Evolutionary conservation across 768 basidiomycete species (phyloP).

Genomic region (Solioccasus polychromus): DNA sequence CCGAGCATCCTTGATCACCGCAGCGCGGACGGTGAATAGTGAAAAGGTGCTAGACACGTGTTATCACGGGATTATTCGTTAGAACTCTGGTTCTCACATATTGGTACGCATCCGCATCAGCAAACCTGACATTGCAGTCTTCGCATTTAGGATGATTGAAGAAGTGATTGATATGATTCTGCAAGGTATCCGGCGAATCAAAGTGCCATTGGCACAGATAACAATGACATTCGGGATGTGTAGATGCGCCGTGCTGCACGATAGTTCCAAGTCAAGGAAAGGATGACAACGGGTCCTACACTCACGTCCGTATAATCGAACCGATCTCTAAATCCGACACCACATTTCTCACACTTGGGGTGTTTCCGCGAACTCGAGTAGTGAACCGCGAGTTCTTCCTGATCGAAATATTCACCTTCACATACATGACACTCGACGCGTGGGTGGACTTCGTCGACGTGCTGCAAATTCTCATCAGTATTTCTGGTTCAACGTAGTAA

Average conservation of each 20-base stretch:
- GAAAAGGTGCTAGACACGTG: constrained; percentile 26
- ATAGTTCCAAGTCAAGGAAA: constrained; percentile 11
- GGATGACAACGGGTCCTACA: neutral
- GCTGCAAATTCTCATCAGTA: constrained; percentile 29
- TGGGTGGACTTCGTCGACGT: constrained; percentile 36
- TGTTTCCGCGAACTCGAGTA: constrained; percentile 27
- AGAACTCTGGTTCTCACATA: constrained; percentile 28
- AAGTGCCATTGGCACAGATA: constrained; percentile 40
- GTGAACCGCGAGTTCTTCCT: constrained; percentile 22
- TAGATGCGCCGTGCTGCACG: constrained; percentile 28
- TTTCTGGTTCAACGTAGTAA: neutral
- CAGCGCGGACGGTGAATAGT: constrained; percentile 22
- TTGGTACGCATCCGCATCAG: constrained; percentile 35
- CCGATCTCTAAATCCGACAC: constrained; percentile 26
- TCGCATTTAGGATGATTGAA: constrained; percentile 44
- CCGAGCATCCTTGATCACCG: constrained; percentile 6
- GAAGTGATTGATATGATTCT: constrained; percentile 42
- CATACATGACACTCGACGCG: constrained; percentile 34
- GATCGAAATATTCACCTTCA: constrained; percentile 21
- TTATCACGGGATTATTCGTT: neutral
- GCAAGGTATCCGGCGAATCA: constrained; percentile 33
- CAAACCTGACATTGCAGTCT: constrained; percentile 41
- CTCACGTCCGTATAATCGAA: constrained; percentile 28
- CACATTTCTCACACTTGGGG: constrained; percentile 27
- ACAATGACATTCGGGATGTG: constrained; percentile 34